phyloP scores from a whole-genome alignment of 768 basidiomycete species.

The Tulasnella sp. region DNA sequence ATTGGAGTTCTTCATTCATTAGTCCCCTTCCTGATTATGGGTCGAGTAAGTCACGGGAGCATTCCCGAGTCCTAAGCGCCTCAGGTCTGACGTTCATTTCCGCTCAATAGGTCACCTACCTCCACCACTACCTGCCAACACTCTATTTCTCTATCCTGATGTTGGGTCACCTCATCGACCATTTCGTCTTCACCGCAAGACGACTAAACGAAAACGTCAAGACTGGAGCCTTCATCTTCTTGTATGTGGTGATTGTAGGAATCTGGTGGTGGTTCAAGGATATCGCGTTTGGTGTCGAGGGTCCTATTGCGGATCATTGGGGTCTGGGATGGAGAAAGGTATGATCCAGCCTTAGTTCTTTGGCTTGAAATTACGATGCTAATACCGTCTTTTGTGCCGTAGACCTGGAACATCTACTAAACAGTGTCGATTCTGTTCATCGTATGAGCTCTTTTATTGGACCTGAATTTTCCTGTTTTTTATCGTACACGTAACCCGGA shows the following conservation, averaged over 20 bases:
- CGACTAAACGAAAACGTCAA: slow-evolving; percentile 59
- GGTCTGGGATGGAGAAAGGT: slow-evolving; percentile 73
- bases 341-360: slow-evolving; percentile 25
- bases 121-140: slow-evolving; percentile 95
- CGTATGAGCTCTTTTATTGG: neutral
- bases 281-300: slow-evolving; percentile 86
- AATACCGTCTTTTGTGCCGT: neutral
- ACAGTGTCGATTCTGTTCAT: neutral
- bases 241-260: slow-evolving; percentile 52
- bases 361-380: neutral
- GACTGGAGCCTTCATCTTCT: slow-evolving; percentile 57
- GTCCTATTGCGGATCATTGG: slow-evolving; percentile 70
- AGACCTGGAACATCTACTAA: slow-evolving; percentile 30
- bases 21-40: slow-evolving; percentile 99
- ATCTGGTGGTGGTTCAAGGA: slow-evolving; percentile 94
- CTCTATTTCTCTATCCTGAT: slow-evolving; percentile 95
- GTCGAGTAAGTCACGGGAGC: slow-evolving; percentile 48
- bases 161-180: slow-evolving; percentile 84
- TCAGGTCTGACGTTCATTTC: neutral
- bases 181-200: slow-evolving; percentile 78
- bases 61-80: neutral
- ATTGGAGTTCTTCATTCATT: slow-evolving; percentile 8
- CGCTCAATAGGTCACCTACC: slow-evolving; percentile 50
- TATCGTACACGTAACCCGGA: neutral
- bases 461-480: neutral